Evolutionary conservation across 306 rosid species (phyloP).

Genomic region (Castanea mollissima): DNA sequence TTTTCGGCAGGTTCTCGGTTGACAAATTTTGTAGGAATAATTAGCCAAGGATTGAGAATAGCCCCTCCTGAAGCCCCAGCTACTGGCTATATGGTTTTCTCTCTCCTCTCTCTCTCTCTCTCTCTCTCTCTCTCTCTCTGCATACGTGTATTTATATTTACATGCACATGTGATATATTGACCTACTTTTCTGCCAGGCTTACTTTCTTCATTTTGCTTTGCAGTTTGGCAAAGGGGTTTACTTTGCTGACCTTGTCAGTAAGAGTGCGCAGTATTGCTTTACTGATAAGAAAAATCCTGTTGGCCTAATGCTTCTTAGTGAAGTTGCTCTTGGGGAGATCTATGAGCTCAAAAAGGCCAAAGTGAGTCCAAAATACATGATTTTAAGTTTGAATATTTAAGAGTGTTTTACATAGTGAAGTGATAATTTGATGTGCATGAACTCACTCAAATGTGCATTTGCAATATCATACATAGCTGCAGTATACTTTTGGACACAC

Average conservation of each 20-base stretch:
- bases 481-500: too few relatives aligned
- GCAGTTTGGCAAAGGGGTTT: conserved; percentile 96
- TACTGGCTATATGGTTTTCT: conserved; percentile 89
- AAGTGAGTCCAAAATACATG: conserved; percentile 41
- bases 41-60: conserved; percentile 94
- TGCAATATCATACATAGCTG: too few relatives aligned
- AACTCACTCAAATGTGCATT: too few relatives aligned
- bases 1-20: conserved; percentile 72
- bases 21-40: conserved; percentile 92
- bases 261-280: conserved; percentile 99
- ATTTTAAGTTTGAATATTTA: conserved; percentile 4
- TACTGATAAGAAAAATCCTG: conserved; percentile 84
- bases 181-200: conserved; percentile 3
- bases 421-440: too few relatives aligned
- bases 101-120: conserved; percentile 1
- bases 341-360: conserved; percentile 80
- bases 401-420: background rate
- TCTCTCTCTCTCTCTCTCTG: conserved; percentile 4
- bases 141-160: background rate
- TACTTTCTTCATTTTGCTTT: conserved; percentile 29
- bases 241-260: conserved; percentile 93
- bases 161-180: background rate
- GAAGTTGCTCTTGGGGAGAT: conserved; percentile 93
- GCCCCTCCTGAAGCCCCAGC: conserved; percentile 99
- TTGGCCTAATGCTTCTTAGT: conserved; percentile 87